These are phyloP conservation scores for Agrostemma githago DNA, from an alignment of 148 eudicot genomes.

Conservation along the genomic window DNA sequence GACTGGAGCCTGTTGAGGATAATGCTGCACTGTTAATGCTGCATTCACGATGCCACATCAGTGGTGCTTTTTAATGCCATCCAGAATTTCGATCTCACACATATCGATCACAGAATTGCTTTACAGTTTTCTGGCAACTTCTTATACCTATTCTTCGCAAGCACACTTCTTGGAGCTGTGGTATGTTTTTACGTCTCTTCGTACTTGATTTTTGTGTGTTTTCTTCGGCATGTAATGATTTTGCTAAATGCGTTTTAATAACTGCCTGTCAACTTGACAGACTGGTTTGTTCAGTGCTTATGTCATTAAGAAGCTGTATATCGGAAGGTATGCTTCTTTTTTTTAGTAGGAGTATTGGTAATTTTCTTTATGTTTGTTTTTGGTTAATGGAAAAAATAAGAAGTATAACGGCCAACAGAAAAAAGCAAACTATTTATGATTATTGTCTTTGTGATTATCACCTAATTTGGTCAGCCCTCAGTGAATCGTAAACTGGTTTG, in stretches of 20 bases:
- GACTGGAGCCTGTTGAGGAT: conserved; percentile 63
- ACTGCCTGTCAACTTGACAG: conserved; percentile 40
- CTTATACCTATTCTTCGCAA: conserved; percentile 49
- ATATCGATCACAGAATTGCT: conserved; percentile 42
- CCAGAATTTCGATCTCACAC: conserved; percentile 51
- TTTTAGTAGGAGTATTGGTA: neutral
- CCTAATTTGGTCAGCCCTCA: neutral
- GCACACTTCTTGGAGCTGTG: conserved; percentile 57
- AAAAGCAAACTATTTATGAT: neutral
- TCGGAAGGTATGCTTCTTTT: conserved; percentile 53
- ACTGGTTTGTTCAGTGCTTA: conserved; percentile 72
- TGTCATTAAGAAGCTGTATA: conserved; percentile 55
- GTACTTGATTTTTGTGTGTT: neutral
- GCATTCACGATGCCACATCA: conserved; percentile 82
- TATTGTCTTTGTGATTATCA: neutral
- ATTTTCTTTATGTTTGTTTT: too few species aligned
- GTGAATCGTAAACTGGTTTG: too few species aligned
- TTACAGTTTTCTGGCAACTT: conserved; percentile 51
- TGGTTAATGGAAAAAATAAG: neutral
- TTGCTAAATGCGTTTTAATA: neutral
- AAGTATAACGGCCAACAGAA: neutral
- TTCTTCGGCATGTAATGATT: neutral
- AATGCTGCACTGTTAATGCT: too few species aligned
- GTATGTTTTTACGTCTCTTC: conserved; percentile 33
- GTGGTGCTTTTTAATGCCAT: conserved; percentile 77